phyloP scores from a whole-genome alignment of 108 stramenopile genomes.

The Cyclotella cryptica region DNA sequence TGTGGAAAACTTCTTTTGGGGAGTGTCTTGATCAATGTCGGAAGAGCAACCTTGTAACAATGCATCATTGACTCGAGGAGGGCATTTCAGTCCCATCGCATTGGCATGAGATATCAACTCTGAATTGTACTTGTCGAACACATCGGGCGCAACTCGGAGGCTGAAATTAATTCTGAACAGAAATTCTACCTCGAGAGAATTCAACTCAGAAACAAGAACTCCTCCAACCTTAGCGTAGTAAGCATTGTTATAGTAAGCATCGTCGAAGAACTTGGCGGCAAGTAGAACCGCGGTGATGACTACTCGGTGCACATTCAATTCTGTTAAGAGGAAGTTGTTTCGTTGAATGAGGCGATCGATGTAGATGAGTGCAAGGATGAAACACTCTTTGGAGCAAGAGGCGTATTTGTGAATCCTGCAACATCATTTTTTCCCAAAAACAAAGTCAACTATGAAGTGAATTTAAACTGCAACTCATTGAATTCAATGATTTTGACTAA shows the following conservation, averaged over 20 bases:
- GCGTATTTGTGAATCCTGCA: slow-evolving; percentile 95
- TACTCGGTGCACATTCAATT: slow-evolving; percentile 97
- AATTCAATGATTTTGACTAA: slow-evolving; percentile 40
- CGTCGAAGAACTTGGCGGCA: slow-evolving; percentile 99
- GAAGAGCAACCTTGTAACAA: not conserved
- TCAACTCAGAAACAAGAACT: slow-evolving; percentile 89
- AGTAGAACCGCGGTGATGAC: slow-evolving; percentile 95
- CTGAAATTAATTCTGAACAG: slow-evolving; percentile 96
- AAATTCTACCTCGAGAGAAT: slow-evolving; percentile 95
- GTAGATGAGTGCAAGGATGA: slow-evolving; percentile 97
- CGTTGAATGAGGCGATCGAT: slow-evolving; percentile 97
- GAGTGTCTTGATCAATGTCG: not conserved
- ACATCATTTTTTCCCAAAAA: not conserved
- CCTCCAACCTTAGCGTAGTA: slow-evolving; percentile 98
- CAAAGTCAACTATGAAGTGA: slow-evolving; percentile 3
- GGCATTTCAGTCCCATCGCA: slow-evolving; percentile 11
- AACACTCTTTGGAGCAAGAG: slow-evolving; percentile 96
- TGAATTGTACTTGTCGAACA: slow-evolving; percentile 85
- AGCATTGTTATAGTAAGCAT: slow-evolving; percentile 99
- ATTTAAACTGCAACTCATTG: not conserved
- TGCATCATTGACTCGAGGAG: not conserved
- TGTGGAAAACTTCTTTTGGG: not conserved
- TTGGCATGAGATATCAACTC: slow-evolving; percentile 78
- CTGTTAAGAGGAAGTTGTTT: slow-evolving; percentile 92
- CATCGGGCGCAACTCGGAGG: slow-evolving; percentile 88